Evolutionary conservation across 176 grass and related monocot genomes (phyloP), one percentile per base, ranked within the genome.

Genomic region (Juncus effusus): DNA sequence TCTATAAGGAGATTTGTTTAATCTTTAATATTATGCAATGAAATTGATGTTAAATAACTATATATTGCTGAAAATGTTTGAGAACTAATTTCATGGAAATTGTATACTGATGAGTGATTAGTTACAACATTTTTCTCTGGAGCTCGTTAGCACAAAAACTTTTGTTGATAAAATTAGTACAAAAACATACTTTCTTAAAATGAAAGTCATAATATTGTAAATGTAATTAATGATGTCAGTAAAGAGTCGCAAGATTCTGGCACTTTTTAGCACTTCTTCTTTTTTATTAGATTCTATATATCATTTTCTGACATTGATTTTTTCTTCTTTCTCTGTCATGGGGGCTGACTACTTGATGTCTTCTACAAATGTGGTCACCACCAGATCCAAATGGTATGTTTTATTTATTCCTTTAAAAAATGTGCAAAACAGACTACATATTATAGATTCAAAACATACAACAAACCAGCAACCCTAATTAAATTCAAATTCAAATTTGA

Each of bases 341-440:
- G 41, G 36, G 36, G 54, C 59, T 11, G 61, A 79, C 44, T 76
- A 81, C 74, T 79, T 72, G 60, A 40, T 76, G 64, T 39, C 35
- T 40, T 16, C 15, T 19, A 40, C 13, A 60, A 56, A 35, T 45
- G 59, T 42, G 55, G 37, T 40, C 1, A 35, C 10, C 2, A 73
- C 16, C 74, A 86, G 87, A 90, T 74, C 83, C 87, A 2, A 86
- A 83, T 37, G 87, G 83, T 90, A 86, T 41, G 83, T 45, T 37
- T 63, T 68, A 63, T 37, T 63, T 68, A 63, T 61, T 60, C 55
- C 51, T 39, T 19, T 67, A 45, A 16, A 13, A 36, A 28, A 11
- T 62, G 28, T 52, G 54, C 49, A 60, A 19, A 44, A 28, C 10
- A 13, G 40, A 6, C 14, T 35, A 73, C 38, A 44, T 36, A 16